phyloP scores from a whole-genome alignment of 257 asterid species.

The Rhazya stricta region DNA sequence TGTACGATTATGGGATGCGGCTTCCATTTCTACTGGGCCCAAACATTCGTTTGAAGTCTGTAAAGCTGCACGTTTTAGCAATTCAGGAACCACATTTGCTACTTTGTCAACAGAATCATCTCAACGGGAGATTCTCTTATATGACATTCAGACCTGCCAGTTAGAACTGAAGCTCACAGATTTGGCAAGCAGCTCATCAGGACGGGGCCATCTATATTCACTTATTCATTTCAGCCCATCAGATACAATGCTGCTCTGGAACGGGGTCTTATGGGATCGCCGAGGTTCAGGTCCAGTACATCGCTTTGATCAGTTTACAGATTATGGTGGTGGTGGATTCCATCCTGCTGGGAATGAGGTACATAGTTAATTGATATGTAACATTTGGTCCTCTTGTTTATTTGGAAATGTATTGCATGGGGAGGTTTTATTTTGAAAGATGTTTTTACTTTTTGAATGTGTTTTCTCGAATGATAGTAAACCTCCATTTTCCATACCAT shows the following conservation, averaged over 20 bases:
- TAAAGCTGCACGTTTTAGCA: constrained; percentile 84
- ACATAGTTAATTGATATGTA: constrained; percentile 1
- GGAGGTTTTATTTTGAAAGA: background rate
- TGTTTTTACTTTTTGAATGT: background rate
- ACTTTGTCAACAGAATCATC: constrained; percentile 65
- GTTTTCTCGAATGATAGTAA: background rate
- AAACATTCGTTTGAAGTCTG: constrained; percentile 79
- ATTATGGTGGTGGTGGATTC: constrained; percentile 96
- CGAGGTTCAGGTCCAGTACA: constrained; percentile 65
- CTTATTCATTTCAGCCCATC: constrained; percentile 78
- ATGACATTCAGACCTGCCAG: constrained; percentile 64
- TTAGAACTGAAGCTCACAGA: constrained; percentile 63
- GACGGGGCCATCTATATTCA: constrained; percentile 73
- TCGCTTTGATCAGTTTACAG: constrained; percentile 85
- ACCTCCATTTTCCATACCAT: background rate
- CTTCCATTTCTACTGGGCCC: constrained; percentile 76
- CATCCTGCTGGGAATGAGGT: constrained; percentile 99
- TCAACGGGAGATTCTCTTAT: constrained; percentile 79
- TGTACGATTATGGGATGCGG: constrained; percentile 85
- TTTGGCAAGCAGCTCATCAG: constrained; percentile 46
- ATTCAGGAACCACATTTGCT: constrained; percentile 65
- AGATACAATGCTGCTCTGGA: constrained; percentile 82
- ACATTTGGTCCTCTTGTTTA: background rate
- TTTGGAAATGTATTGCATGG: background rate
- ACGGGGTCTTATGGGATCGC: constrained; percentile 93